Conservation (phyloP, 2,329 filamentous ascomycete species). For the Penicillium sp. region DNA sequence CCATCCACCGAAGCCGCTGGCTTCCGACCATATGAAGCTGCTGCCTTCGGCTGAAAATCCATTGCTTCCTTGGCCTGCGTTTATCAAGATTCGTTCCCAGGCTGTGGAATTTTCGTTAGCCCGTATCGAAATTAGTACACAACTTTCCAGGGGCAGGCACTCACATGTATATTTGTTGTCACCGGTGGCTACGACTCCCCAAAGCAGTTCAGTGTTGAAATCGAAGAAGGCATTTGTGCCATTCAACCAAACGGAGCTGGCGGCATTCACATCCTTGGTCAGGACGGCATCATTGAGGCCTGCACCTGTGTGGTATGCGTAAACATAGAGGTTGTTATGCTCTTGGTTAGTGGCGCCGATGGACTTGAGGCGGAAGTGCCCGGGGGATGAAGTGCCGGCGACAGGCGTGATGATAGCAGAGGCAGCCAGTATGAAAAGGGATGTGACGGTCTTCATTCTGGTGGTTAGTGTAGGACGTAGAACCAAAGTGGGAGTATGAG, state of each 20-base stretch:
- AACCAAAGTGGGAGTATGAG: not conserved
- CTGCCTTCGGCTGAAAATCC: conserved; percentile 30
- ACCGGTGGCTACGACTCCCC: conserved; percentile 27
- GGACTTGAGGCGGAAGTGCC: conserved; percentile 35
- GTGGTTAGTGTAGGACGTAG: not conserved
- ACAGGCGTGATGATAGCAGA: conserved; percentile 19
- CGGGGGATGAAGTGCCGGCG: not conserved
- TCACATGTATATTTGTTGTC: conserved; percentile 35
- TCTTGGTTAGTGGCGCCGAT: conserved; percentile 19
- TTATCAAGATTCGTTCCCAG: conserved; percentile 37
- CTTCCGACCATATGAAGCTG: conserved; percentile 26
- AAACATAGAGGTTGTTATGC: conserved; percentile 37
- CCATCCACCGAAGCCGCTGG: conserved; percentile 36
- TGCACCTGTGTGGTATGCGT: conserved; percentile 38
- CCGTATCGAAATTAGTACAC: not conserved
- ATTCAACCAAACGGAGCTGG: conserved; percentile 30
- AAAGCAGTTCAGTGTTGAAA: conserved; percentile 26
- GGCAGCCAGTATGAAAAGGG: conserved; percentile 27
- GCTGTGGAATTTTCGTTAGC: conserved; percentile 18
- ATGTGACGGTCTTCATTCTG: conserved; percentile 28
- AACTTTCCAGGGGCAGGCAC: conserved; percentile 7
- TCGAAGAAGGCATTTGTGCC: conserved; percentile 31
- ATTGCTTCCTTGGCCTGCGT: conserved; percentile 22
- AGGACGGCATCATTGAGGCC: conserved; percentile 20
- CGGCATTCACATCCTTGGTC: conserved; percentile 18